Evolutionary conservation across 2,329 filamentous ascomycete species (phyloP).

Genomic region (Neobulgaria alba): DNA sequence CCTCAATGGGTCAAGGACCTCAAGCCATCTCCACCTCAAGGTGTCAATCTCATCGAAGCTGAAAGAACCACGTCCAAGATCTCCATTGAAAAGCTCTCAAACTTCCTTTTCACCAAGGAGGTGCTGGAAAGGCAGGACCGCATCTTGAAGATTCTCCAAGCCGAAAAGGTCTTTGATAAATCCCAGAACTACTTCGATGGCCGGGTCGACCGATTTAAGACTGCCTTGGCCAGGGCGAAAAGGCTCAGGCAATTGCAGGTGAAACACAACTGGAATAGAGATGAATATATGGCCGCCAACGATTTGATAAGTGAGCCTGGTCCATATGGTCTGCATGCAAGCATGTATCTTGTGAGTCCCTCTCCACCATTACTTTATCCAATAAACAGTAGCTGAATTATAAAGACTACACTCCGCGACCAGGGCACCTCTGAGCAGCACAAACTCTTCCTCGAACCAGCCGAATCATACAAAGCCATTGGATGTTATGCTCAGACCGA

Average conservation of each 20-base stretch:
- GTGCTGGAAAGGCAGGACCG: conserved; percentile 50
- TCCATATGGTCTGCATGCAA: conserved; percentile 63
- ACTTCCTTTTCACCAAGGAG: conserved; percentile 61
- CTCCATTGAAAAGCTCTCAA: conserved; percentile 56
- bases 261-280: conserved; percentile 56
- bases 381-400: conserved; percentile 5
- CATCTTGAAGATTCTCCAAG: conserved; percentile 55
- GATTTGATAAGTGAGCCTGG: conserved; percentile 65
- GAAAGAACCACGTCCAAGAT: conserved; percentile 62
- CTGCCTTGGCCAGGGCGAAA: conserved; percentile 62
- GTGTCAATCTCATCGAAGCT: conserved; percentile 57
- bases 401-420: conserved; percentile 56
- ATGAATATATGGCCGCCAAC: conserved; percentile 56
- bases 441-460: conserved; percentile 61
- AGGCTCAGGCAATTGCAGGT: conserved; percentile 56
- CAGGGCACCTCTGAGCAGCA: conserved; percentile 68
- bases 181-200: conserved; percentile 69
- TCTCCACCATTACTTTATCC: neutral
- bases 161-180: conserved; percentile 68
- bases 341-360: conserved; percentile 53
- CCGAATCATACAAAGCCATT: conserved; percentile 61
- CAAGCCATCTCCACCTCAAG: conserved; percentile 58
- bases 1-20: conserved; percentile 57
- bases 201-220: conserved; percentile 59
- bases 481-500: conserved; percentile 79